Base-by-base conservation (phyloP, 2,329 filamentous ascomycete genomes). In the Diaporthe vaccinii region DNA sequence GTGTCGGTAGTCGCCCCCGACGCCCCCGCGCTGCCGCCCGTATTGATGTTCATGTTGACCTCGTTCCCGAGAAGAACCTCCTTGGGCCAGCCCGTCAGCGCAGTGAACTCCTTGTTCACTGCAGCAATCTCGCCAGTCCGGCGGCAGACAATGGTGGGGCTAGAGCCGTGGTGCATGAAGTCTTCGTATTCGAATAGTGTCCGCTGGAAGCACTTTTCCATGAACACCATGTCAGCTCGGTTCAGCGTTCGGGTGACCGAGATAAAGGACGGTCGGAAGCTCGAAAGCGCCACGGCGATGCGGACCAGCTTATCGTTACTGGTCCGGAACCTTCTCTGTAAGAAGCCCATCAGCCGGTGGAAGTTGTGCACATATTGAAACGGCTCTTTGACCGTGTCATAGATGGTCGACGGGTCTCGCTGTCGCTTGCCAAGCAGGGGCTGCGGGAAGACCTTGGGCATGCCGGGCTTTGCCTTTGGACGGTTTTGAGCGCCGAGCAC, bases 131-230 rank as follows among this genome's bases (percentile, higher is more conserved):
- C 97, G 69, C 97, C 97, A 0, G 96, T 98, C 65, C 97, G 92
- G 65, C 97, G 92, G 81, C 95, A 97, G 36, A 98, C 95, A 75
- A 99, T 92, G 0, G 96, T 98, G 0, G 97, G 97, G 5, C 95
- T 97, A 53, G 95, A 95, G 76, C 93, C 95, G 78, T 95, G 92
- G 74, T 94, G 92, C 86, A 98, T 94, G 78, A 97, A 97, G 78
- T 98, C 95, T 82, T 98, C 95, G 80, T 98, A 97, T 82, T 98
- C 95, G 81, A 95, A 95, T 15, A 98, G 88, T 0, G 95, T 97
- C 51, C 97, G 91, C 84, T 99, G 97, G 82, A 98, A 95, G 80
- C 94, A 97, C 85, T 98, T 98, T 83, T 99, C 97, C 94, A 98
- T 98, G 83, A 98, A 98, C 31, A 99, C 92, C 39, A 98, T 87